Base-by-base conservation (phyloP, 176 grass and related monocot genomes). In the Chloris gayana region DNA sequence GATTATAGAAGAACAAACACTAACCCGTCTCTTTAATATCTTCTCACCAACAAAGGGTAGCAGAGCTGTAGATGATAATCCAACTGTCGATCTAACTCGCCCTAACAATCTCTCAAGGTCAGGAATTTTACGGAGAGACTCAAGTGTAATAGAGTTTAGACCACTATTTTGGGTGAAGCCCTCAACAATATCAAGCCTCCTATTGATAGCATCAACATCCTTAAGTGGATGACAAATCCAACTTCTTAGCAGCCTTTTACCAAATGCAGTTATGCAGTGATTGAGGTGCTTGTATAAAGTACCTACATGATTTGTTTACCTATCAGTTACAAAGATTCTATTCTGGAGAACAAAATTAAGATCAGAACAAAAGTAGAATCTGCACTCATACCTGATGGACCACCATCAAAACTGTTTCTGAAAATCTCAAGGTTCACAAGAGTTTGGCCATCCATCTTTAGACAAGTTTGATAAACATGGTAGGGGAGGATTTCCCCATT, bases 381-480 rank as follows among this genome's bases (percentile, higher is more conserved):
- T 32, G 11, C 25, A 63, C 34, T 56, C 65, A 27, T 87, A 93
- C 92, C 95, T 87, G 95, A 87, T 80, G 86, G 79, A 35, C 95
- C 86, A 30, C 92, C 92, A 78, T 98, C 92, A 80, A 81, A 81
- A 79, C 71, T 98, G 69, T 98, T 98, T 71, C 71, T 83, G 84
- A 98, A 98, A 80, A 98, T 91, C 82, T 98, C 95, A 74, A 98
- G 95, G 89, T 98, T 98, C 64, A 94, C 84, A 51, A 98, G 95
- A 58, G 95, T 94, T 67, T 98, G 95, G 45, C 95, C 95, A 72
- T 94, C 92, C 95, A 98, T 94, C 84, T 90, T 98, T 77, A 98
- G 79, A 79, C 86, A 98, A 63, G 88, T 89, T 92, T 83, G 90
- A 67, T 98, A 98, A 31, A 98, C 88, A 39, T 89, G 86, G 79